These are phyloP conservation scores for Rhodotorula glutinis DNA, from an alignment of 1,284 basidiomycete species.

Conservation along the genomic window DNA sequence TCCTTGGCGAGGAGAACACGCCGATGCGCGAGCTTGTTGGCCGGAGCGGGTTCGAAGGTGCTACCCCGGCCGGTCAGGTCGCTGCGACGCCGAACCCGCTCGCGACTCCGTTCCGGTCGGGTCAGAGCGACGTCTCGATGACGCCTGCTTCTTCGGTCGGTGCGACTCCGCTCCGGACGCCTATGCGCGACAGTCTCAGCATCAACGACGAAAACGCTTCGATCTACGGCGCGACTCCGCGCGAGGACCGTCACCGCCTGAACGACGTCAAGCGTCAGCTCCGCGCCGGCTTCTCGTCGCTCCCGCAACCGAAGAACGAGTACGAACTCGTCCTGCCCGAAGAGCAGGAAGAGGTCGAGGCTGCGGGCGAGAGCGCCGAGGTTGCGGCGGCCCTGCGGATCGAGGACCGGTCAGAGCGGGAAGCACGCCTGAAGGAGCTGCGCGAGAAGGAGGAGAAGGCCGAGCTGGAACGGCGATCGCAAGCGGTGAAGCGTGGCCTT, in stretches of 20 bases:
- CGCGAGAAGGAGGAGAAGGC: conserved; percentile 74
- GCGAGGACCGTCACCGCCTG: conserved; percentile 63
- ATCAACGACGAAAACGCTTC: conserved; percentile 68
- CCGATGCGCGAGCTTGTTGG: conserved; percentile 70
- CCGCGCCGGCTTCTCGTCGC: conserved; percentile 71
- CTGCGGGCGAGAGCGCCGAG: conserved; percentile 32
- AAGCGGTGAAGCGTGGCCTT: conserved; percentile 74
- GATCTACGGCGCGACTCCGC: conserved; percentile 65
- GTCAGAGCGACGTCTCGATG: conserved; percentile 55
- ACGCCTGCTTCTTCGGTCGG: conserved; percentile 60
- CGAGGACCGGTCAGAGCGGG: conserved; percentile 90
- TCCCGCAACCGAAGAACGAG: conserved; percentile 95
- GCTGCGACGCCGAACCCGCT: conserved; percentile 94
- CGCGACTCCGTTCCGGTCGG: conserved; percentile 68
- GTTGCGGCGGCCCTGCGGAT: conserved; percentile 52
- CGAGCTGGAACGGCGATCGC: conserved; percentile 73
- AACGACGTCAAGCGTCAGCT: conserved; percentile 69
- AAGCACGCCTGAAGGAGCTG: conserved; percentile 67
- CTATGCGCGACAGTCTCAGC: conserved; percentile 81
- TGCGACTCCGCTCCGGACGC: conserved; percentile 81
- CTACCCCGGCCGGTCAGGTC: conserved; percentile 81
- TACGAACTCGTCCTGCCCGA: conserved; percentile 92
- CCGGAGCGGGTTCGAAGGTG: conserved; percentile 81
- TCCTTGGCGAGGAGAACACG: conserved; percentile 95
- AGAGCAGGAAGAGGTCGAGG: conserved; percentile 60